Percentiles rank a stretch among this genome's conserved stretches.
These are phyloP conservation scores for Haematococcus lacustris DNA, from an alignment of 139 green algal genomes.

Conservation along the genomic window DNA sequence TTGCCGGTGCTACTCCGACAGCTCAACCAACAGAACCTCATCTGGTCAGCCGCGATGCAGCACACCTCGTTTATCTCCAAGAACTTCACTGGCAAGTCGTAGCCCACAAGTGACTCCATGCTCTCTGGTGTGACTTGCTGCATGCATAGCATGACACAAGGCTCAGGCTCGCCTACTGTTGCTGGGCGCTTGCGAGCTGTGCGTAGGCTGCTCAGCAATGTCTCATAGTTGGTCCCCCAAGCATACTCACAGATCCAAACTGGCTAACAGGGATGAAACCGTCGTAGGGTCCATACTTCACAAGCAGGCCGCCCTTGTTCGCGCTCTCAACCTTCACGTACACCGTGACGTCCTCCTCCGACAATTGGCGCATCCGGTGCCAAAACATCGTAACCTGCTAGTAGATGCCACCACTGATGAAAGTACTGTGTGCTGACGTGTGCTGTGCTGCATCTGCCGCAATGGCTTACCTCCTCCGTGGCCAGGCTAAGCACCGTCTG, in stretches of 20 bases:
- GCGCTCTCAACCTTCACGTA: constrained; percentile 55
- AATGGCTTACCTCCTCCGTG: constrained; percentile 63
- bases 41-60: too few species aligned
- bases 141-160: too few species aligned
- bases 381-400: constrained; percentile 54
- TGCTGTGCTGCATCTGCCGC: too few species aligned
- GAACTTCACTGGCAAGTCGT: constrained; percentile 81
- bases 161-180: too few species aligned
- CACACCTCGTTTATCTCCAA: constrained; percentile 88
- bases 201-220: too few species aligned
- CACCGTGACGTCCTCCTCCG: constrained; percentile 80
- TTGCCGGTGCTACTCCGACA: too few species aligned
- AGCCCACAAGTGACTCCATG: constrained; percentile 72
- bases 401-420: neutral
- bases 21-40: too few species aligned
- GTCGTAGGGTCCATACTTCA: constrained; percentile 63
- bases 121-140: constrained; percentile 43
- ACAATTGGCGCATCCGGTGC: constrained; percentile 62
- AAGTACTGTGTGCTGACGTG: neutral
- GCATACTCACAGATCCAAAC: constrained; percentile 43
- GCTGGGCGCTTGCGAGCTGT: too few species aligned
- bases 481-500: constrained; percentile 73
- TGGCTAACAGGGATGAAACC: constrained; percentile 80
- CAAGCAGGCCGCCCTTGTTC: constrained; percentile 77
- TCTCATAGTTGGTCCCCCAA: too few species aligned